Evolutionary conservation across 257 asterid species (phyloP).

Genomic region (Solanum verrucosum): DNA sequence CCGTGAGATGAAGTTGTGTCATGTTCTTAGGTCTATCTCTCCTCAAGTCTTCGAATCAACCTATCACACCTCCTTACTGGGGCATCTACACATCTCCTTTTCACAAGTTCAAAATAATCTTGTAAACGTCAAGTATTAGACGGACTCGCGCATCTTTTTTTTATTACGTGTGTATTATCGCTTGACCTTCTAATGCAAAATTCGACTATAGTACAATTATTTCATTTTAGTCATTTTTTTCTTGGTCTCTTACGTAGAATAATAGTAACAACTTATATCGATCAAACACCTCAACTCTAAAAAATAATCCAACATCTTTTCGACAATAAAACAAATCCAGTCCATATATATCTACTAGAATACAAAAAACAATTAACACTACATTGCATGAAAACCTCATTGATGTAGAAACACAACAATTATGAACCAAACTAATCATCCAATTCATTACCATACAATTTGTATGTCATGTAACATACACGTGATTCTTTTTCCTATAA

Average conservation of each 20-base stretch:
- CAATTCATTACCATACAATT: neutral
- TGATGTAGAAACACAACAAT: neutral
- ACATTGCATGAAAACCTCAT: neutral
- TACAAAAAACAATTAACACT: neutral
- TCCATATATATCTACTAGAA: neutral
- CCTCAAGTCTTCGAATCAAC: too few species aligned
- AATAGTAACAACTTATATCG: neutral
- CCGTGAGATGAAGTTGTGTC: too few species aligned
- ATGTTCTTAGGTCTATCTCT: too few species aligned
- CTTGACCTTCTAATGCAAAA: conserved; percentile 47
- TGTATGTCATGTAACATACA: neutral
- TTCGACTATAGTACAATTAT: neutral
- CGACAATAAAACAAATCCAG: neutral
- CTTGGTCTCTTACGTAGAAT: neutral
- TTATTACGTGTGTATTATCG: conserved; percentile 35
- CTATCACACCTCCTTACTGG: too few species aligned
- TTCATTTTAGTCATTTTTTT: neutral
- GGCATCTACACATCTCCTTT: too few species aligned
- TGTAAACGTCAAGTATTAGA: conserved; percentile 53
- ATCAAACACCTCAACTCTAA: neutral
- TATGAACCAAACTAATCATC: neutral
- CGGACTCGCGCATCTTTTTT: conserved; percentile 35
- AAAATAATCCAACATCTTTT: neutral
- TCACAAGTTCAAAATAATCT: neutral
- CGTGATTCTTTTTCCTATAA: neutral